phyloP scores from a whole-genome alignment of 2,329 filamentous ascomycete genomes.

The Colletotrichum tanaceti region DNA sequence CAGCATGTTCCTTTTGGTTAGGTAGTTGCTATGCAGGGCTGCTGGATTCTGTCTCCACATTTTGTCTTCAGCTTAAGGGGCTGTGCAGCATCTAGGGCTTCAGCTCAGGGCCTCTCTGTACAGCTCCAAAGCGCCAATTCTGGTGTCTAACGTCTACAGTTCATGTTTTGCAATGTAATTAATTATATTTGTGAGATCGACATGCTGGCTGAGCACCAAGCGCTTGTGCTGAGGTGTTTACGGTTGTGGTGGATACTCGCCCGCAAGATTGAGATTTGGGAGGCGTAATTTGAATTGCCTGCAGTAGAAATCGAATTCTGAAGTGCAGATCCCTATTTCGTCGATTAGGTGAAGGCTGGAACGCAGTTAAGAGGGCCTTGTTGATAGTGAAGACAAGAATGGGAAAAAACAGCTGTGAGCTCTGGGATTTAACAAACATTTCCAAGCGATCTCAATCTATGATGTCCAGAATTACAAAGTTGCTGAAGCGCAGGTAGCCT shows the following conservation, averaged over 20 bases:
- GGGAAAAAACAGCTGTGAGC: no score
- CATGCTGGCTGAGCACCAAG: background rate
- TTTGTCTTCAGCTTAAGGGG: no score
- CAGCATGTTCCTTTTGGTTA: fast-evolving
- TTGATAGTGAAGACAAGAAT: background rate
- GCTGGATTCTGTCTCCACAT: background rate
- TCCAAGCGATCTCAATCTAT: background rate
- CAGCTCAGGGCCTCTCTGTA: no score
- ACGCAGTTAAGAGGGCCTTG: background rate
- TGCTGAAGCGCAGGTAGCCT: background rate
- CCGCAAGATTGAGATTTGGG: no score
- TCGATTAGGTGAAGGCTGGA: background rate
- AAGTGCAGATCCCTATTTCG: background rate
- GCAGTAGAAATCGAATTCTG: background rate
- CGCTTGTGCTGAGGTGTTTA: background rate
- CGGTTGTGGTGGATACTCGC: background rate
- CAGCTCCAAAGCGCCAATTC: background rate
- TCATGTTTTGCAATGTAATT: background rate
- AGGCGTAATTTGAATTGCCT: no score
- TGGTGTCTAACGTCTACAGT: no score
- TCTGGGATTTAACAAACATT: no score
- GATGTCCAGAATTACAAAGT: background rate
- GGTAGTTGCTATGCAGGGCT: no score
- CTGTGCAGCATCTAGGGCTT: no score
- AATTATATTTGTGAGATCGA: background rate